A percentile compares a stretch with the other conserved stretches of the same genome.
Evolutionary conservation across 1,284 basidiomycete genomes (phyloP).

Genomic region (Rhodotorula sp.): DNA sequence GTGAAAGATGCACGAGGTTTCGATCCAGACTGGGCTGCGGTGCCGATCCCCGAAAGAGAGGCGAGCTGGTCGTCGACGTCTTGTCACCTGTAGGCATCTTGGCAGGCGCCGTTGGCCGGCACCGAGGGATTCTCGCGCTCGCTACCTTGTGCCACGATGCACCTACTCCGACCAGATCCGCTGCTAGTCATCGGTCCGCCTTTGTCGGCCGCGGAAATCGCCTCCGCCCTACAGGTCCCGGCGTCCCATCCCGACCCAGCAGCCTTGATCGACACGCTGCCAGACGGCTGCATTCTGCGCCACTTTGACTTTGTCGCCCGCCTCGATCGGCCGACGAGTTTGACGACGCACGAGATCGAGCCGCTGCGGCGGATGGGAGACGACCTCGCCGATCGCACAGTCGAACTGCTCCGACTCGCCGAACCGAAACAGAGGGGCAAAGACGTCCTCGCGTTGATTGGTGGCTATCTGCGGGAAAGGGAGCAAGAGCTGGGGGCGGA

Average conservation of each 20-base stretch:
- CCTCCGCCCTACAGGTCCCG: neutral
- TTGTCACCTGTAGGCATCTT: no score
- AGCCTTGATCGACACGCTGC: slow-evolving; percentile 8
- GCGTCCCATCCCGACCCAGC: neutral
- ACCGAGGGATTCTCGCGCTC: neutral
- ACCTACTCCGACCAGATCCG: slow-evolving; percentile 3
- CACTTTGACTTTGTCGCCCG: slow-evolving; percentile 29
- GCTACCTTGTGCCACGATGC: neutral
- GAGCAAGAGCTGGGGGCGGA: slow-evolving; percentile 4
- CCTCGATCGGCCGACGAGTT: slow-evolving; percentile 2
- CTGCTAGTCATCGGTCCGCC: slow-evolving; percentile 11
- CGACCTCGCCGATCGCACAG: slow-evolving; percentile 32
- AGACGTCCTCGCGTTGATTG: slow-evolving; percentile 32
- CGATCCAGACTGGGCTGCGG: no score
- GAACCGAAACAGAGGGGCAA: slow-evolving; percentile 17
- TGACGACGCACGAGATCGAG: slow-evolving; percentile 12
- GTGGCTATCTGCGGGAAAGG: slow-evolving; percentile 21
- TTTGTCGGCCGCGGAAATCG: neutral
- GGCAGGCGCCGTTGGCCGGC: no score
- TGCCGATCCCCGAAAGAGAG: neutral
- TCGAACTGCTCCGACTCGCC: slow-evolving; percentile 33
- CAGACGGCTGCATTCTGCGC: slow-evolving; percentile 1
- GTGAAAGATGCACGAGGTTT: no score
- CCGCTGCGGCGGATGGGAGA: slow-evolving; percentile 35
- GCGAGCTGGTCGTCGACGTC: no score